phyloP scores from a whole-genome alignment of 345 rosid genomes.

The Sonneratia alba region DNA sequence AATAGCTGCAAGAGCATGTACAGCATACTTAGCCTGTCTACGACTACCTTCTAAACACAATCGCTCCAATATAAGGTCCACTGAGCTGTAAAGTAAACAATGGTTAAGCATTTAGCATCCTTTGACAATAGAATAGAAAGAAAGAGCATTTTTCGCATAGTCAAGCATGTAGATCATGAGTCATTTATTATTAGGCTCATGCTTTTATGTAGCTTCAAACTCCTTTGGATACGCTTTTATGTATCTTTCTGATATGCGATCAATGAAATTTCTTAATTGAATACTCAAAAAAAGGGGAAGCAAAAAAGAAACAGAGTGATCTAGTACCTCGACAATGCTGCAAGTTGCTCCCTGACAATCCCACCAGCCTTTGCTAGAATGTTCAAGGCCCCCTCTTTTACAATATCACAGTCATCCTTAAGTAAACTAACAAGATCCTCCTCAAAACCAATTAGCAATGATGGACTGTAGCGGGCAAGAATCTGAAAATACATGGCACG shows the following conservation, averaged over 20 bases:
- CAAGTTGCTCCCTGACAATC: slow-evolving; percentile 83
- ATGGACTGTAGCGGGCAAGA: slow-evolving; percentile 78
- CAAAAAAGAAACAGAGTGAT: not conserved
- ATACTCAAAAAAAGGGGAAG: too few species aligned
- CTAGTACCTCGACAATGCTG: slow-evolving; percentile 58
- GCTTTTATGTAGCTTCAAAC: too few species aligned
- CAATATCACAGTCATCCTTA: slow-evolving; percentile 74
- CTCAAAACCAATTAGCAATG: slow-evolving; percentile 66
- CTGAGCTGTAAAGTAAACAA: slow-evolving; percentile 50
- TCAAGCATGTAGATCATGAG: too few species aligned
- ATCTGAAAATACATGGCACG: slow-evolving; percentile 37
- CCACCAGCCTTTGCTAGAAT: slow-evolving; percentile 96
- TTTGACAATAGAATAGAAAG: not conserved
- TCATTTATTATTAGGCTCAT: too few species aligned
- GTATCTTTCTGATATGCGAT: too few species aligned
- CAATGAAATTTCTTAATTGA: too few species aligned
- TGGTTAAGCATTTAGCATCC: not conserved
- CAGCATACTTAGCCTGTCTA: slow-evolving; percentile 93
- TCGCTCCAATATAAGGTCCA: slow-evolving; percentile 85
- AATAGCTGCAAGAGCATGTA: slow-evolving; percentile 93
- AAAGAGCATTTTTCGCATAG: too few species aligned
- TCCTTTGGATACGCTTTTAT: too few species aligned
- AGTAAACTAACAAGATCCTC: slow-evolving; percentile 70
- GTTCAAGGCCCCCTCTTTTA: slow-evolving; percentile 86
- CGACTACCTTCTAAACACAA: slow-evolving; percentile 94